phyloP scores from a whole-genome alignment of 1,284 basidiomycete genomes.

The Malassezia vespertilionis region DNA sequence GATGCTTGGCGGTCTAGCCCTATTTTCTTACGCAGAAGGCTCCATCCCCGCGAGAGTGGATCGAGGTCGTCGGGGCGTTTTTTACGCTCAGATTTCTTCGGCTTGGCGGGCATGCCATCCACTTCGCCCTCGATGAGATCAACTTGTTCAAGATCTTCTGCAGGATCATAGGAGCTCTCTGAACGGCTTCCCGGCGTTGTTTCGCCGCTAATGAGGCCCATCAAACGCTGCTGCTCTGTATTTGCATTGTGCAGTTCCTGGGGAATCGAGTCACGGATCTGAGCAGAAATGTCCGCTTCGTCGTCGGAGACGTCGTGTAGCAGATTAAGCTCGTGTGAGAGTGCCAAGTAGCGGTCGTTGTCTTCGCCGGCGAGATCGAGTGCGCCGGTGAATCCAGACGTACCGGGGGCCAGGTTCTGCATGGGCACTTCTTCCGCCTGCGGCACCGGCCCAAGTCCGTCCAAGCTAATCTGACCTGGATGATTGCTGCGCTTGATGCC shows the following conservation, averaged over 20 bases:
- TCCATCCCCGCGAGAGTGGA: no score
- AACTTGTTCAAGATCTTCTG: slow-evolving; percentile 37
- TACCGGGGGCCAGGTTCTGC: not conserved
- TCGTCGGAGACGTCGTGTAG: not conserved
- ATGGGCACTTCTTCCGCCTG: not conserved
- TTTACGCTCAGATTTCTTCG: slow-evolving; percentile 1
- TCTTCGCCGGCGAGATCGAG: slow-evolving; percentile 11
- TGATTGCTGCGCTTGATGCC: slow-evolving; percentile 28
- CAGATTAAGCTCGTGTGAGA: slow-evolving; percentile 10
- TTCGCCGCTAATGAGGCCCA: not conserved
- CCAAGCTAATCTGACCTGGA: slow-evolving; percentile 38
- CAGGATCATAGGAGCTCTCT: slow-evolving; percentile 41
- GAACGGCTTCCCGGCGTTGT: slow-evolving; percentile 11
- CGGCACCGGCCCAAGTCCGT: slow-evolving; percentile 18
- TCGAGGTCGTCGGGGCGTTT: slow-evolving; percentile 19
- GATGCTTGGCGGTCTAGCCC: slow-evolving; percentile 18
- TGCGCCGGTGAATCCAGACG: not conserved
- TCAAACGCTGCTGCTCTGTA: not conserved
- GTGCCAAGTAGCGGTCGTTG: slow-evolving; percentile 1
- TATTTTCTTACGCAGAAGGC: slow-evolving; percentile 32
- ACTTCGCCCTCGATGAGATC: slow-evolving; percentile 43
- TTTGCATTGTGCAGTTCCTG: slow-evolving; percentile 11
- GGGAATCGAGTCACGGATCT: slow-evolving; percentile 18
- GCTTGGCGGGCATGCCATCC: slow-evolving; percentile 39
- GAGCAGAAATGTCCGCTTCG: not conserved